Evolutionary conservation across 2,329 filamentous ascomycete species (phyloP).

Genomic region (Gnomoniopsis smithogilvyi): DNA sequence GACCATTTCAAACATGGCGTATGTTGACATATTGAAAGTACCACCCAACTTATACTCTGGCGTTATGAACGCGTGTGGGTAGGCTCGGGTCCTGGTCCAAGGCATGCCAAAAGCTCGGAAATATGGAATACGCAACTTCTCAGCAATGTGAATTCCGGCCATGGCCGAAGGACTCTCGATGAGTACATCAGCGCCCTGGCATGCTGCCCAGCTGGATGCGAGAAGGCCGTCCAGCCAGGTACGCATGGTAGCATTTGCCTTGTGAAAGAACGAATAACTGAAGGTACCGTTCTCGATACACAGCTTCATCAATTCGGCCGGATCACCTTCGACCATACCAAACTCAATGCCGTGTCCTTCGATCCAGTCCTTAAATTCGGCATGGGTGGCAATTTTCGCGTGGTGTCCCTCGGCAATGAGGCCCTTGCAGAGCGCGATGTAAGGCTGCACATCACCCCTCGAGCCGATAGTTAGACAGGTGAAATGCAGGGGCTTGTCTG

Average conservation of each 20-base stretch:
- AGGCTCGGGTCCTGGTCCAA: conserved; percentile 92
- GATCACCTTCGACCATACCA: conserved; percentile 82
- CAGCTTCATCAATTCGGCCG: conserved; percentile 89
- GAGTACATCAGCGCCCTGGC: conserved; percentile 81
- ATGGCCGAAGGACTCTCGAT: conserved; percentile 97
- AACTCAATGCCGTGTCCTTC: conserved; percentile 94
- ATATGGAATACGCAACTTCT: conserved; percentile 88
- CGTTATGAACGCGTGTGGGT: conserved; percentile 94
- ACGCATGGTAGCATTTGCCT: conserved; percentile 84
- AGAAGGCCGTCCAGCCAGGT: conserved; percentile 93
- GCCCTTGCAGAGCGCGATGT: conserved; percentile 93
- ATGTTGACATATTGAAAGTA: conserved; percentile 91
- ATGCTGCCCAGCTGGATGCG: conserved; percentile 76
- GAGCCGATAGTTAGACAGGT: conserved; percentile 96
- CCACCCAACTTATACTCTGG: conserved; percentile 93
- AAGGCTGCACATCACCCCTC: conserved; percentile 93
- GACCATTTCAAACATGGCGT: conserved; percentile 93
- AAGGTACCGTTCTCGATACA: conserved; percentile 98
- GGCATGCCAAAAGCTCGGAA: conserved; percentile 99
- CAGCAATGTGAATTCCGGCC: conserved; percentile 96
- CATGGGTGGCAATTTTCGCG: conserved; percentile 85
- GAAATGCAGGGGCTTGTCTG: conserved; percentile 71
- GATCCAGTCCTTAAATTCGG: conserved; percentile 86
- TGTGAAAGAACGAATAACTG: conserved; percentile 83
- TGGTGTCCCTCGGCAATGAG: conserved; percentile 83